Conservation (phyloP, 176 grass and related monocot genomes). For the Saccharum spontaneum region DNA sequence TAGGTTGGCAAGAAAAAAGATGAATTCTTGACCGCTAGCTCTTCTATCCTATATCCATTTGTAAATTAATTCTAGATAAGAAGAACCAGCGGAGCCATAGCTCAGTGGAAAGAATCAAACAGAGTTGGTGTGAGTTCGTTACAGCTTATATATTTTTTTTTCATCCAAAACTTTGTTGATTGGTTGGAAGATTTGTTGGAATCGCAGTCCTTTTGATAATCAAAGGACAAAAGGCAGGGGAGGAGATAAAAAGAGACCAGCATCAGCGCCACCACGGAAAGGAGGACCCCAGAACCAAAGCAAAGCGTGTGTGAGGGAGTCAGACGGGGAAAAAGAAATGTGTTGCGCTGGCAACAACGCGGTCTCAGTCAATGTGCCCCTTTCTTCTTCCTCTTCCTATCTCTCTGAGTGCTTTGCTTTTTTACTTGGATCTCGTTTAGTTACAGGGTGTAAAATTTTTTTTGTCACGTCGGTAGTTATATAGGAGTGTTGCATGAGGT, state of each 20-base stretch:
- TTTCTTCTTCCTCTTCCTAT: no score
- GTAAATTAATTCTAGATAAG: conserved; percentile 12
- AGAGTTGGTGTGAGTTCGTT: not conserved
- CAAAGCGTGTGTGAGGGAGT: conserved; percentile 2
- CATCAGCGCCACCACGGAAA: not conserved
- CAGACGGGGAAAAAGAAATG: not conserved
- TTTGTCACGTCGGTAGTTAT: no score
- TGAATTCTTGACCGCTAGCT: not conserved
- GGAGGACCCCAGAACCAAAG: not conserved
- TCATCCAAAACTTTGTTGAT: not conserved
- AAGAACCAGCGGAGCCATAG: not conserved
- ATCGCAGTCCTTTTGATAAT: not conserved
- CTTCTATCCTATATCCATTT: not conserved
- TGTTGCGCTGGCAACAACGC: not conserved
- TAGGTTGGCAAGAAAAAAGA: not conserved
- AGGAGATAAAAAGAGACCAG: not conserved
- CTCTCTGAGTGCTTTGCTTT: conserved; percentile 24
- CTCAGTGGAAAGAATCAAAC: not conserved
- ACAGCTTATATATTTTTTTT: not conserved
- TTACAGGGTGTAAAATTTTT: no score
- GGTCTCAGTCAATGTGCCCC: not conserved
- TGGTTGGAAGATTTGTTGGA: not conserved
- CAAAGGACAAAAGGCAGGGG: not conserved
- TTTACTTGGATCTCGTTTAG: not conserved
- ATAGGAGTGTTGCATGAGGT: no score